phyloP scores from a whole-genome alignment of 164 flowering plant species.

The Chimonanthus praecox region DNA sequence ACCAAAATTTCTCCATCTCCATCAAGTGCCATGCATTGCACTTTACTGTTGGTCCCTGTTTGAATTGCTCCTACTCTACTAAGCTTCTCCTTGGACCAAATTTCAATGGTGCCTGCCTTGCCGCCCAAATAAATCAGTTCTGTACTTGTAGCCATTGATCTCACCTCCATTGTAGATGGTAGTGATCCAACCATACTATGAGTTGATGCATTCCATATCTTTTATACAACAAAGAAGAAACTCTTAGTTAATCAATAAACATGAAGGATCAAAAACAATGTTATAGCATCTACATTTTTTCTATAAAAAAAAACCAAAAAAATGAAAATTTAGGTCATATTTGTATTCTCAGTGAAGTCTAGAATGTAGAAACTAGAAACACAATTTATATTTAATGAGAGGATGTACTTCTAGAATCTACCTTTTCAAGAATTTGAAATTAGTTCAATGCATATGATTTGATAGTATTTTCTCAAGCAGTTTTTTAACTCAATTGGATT shows the following conservation, averaged over 20 bases:
- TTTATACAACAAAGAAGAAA: slow-evolving; percentile 5
- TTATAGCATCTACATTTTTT: not conserved
- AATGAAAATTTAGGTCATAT: not conserved
- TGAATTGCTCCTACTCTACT: slow-evolving; percentile 48
- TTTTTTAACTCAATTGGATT: too few species aligned
- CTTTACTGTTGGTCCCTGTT: slow-evolving; percentile 39
- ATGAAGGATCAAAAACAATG: not conserved
- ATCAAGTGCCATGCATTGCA: slow-evolving; percentile 51
- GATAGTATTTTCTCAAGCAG: too few species aligned
- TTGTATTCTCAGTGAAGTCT: not conserved
- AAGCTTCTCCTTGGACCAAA: slow-evolving; percentile 59
- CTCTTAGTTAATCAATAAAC: slow-evolving; percentile 1
- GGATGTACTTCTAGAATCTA: too few species aligned
- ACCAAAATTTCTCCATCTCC: slow-evolving; percentile 51
- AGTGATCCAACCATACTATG: slow-evolving; percentile 46
- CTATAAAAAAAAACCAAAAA: not conserved
- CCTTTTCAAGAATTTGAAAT: too few species aligned
- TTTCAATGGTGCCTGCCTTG: slow-evolving; percentile 55
- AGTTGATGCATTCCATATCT: slow-evolving; percentile 63
- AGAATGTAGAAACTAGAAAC: too few species aligned
- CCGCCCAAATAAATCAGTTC: slow-evolving; percentile 72
- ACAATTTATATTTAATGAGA: too few species aligned
- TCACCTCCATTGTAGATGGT: slow-evolving; percentile 38
- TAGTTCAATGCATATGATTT: too few species aligned
- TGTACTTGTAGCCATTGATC: slow-evolving; percentile 58